phyloP scores from a whole-genome alignment of 768 basidiomycete species.

The Podaxis carcinomalis region DNA sequence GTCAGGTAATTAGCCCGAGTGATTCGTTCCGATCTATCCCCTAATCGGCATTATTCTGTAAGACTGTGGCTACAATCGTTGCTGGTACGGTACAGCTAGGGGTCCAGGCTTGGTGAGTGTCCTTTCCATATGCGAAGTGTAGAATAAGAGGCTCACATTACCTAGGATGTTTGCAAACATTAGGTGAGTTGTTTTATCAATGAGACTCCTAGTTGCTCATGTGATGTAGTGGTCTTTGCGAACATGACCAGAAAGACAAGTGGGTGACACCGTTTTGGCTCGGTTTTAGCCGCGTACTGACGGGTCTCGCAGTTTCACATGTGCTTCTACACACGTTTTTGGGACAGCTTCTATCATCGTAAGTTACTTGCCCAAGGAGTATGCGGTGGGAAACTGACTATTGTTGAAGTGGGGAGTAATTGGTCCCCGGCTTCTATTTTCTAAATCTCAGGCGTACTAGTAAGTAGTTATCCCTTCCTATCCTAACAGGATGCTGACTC shows the following conservation, averaged over 20 bases:
- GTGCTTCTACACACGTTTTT: constrained; percentile 48
- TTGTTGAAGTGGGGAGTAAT: constrained; percentile 55
- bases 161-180: constrained; percentile 59
- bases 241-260: constrained; percentile 38
- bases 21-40: not conserved
- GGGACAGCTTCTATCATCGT: constrained; percentile 56
- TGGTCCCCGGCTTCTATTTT: constrained; percentile 58
- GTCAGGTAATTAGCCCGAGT: constrained; percentile 35
- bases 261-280: constrained; percentile 14
- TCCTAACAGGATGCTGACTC: not conserved
- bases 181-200: constrained; percentile 31
- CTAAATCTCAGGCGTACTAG: constrained; percentile 55
- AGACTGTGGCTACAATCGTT: constrained; percentile 51
- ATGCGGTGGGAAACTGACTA: not conserved
- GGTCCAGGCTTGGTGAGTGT: constrained; percentile 55
- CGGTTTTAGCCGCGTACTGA: not conserved
- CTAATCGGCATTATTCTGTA: constrained; percentile 7
- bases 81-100: constrained; percentile 66
- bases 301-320: constrained; percentile 39
- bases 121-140: not conserved
- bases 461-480: constrained; percentile 24
- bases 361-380: constrained; percentile 19
- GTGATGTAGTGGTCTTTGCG: constrained; percentile 41
- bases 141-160: not conserved
- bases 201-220: not conserved